Evolutionary conservation across 495 filamentous ascomycete genomes (phyloP).

Genomic region (Venustampulla echinocandica): DNA sequence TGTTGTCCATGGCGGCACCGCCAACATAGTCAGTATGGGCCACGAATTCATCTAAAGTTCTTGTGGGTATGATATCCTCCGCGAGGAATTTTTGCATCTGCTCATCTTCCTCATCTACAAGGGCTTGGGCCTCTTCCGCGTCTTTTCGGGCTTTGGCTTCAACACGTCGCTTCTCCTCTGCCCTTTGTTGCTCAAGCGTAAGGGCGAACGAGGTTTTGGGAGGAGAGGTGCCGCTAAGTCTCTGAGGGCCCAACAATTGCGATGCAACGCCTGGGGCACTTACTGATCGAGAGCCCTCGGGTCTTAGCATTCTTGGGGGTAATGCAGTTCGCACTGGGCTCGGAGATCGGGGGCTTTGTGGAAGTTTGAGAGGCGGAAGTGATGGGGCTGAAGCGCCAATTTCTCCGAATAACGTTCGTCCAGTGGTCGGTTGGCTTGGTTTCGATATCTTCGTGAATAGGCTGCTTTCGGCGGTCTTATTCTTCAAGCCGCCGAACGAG

Average conservation of each 20-base stretch:
- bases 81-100: slow-evolving; percentile 40
- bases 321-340: slow-evolving; percentile 58
- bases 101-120: slow-evolving; percentile 50
- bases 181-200: slow-evolving; percentile 7
- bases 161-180: slow-evolving; percentile 11
- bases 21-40: slow-evolving; percentile 61
- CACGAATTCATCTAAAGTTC: slow-evolving; percentile 51
- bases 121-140: slow-evolving; percentile 36
- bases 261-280: slow-evolving; percentile 48
- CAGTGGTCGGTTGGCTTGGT: slow-evolving; percentile 4
- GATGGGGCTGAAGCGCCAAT: slow-evolving; percentile 39
- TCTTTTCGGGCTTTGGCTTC: slow-evolving; percentile 36
- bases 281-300: slow-evolving; percentile 46
- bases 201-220: slow-evolving; percentile 2
- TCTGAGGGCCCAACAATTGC: slow-evolving; percentile 29
- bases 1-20: slow-evolving; percentile 47
- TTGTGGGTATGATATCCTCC: slow-evolving; percentile 38
- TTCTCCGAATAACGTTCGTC: slow-evolving; percentile 58
- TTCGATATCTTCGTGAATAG: slow-evolving; percentile 13
- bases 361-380: slow-evolving; percentile 48
- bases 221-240: slow-evolving; percentile 2
- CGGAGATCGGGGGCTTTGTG: slow-evolving; percentile 62
- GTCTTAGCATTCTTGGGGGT: slow-evolving; percentile 36
- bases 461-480: slow-evolving; percentile 1
- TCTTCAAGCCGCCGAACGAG: slow-evolving; percentile 47